Evolutionary conservation across 805 yeast species (phyloP), one percentile per base, ranked within the genome.

Genomic region (Saccharomycopsis schoenii): DNA sequence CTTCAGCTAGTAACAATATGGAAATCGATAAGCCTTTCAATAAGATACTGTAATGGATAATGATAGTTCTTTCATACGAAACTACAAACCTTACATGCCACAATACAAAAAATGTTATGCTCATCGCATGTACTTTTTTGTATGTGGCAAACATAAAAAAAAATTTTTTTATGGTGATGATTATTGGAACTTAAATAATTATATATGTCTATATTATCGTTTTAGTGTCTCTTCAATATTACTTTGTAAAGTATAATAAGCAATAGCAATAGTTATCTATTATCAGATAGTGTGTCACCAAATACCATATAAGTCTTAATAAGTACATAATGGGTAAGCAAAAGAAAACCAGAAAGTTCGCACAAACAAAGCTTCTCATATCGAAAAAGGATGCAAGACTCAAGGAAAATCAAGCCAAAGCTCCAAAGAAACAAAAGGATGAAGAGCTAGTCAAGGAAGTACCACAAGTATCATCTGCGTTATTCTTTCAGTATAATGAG

Each of bases 391-490:
- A 89, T 66, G 81, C 85, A 34, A 77, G 91, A 64, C 68, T 79
- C 67, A 79, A 74, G 69, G 78, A 75, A 64, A 77, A 77, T 59
- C 74, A 77, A 61, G 75, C 73, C 56, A 74, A 76, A 58, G 73
- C 72, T 34, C 68, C 68, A 34, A 71, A 67, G 60, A 69, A 73
- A 42, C 76, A 78, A 60, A 82, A 82, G 55, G 97, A 92, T 68
- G 86, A 89, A 42, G 97, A 92, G 72, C 72, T 86, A 21, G 85
- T 88, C 2, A 80, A 80, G 69, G 82, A 80, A 55, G 80, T 88
- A 15, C 99, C 99, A 2, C 98, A 94, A 74, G 97, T 94, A 1
- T 91, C 97, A 1, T 88, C 96, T 60, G 96, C 99, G 0, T 79
- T 94, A 54, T 94, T 94, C 73, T 94, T 94, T 79, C 97, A 93